Base-by-base conservation (phyloP, 441 rosid genomes). In the Jatropha multifida region DNA sequence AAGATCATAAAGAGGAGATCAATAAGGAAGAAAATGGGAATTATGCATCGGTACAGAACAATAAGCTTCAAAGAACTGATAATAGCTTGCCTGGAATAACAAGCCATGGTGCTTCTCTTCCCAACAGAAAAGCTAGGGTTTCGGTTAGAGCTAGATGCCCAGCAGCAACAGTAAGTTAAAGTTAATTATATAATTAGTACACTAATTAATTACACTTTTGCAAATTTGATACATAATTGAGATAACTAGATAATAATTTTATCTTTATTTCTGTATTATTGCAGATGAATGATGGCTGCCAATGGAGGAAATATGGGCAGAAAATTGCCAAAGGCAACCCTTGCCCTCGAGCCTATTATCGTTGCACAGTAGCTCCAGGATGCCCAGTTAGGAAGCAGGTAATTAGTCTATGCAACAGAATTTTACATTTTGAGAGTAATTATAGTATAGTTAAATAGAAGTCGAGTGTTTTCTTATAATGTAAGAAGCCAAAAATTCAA, bases 291-390 rank as follows among this genome's bases (percentile, higher is more conserved):
- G 99, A 94, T 82, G 99, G 99, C 12, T 93, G 99, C 18, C 99
- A 95, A 65, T 95, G 99, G 99, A 92, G 99, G 69, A 93, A 95
- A 86, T 95, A 91, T 7, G 99, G 99, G 11, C 99, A 95, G 80
- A 95, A 95, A 84, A 89, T 94, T 4, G 92, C 99, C 0, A 95
- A 95, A 82, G 98, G 96, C 71, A 95, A 95, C 75, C 98, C 98
- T 52, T 95, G 99, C 81, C 99, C 99, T 1, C 85, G 99, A 80
- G 99, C 98, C 42, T 95, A 95, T 68, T 95, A 93, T 73, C 92
- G 98, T 20, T 95, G 99, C 83, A 95, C 97, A 0, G 97, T 90
- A 0, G 90, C 94, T 56, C 89, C 88, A 0, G 94, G 92, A 65
- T 95, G 99, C 74, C 98, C 97, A 0, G 98, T 93, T 26, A 84